These are phyloP conservation scores for Aegilops longissima DNA, from an alignment of 176 grass and related monocot genomes.

Conservation along the genomic window DNA sequence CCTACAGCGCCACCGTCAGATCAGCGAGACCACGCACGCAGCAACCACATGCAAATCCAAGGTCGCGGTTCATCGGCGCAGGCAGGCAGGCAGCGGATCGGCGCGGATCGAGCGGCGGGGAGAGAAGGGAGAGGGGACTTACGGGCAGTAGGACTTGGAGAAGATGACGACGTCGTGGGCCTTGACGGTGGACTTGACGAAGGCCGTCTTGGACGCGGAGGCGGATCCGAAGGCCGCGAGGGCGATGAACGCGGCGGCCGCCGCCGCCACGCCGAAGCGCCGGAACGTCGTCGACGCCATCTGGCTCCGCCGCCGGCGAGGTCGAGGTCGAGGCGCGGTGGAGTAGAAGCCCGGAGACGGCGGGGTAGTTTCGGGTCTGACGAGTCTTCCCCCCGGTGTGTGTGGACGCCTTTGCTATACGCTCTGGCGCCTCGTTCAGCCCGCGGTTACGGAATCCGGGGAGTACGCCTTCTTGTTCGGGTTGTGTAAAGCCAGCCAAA, in stretches of 20 bases:
- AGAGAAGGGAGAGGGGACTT: not conserved
- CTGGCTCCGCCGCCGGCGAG: slow-evolving; percentile 35
- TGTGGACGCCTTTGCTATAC: not conserved
- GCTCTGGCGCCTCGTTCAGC: not conserved
- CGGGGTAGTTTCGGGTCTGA: not conserved
- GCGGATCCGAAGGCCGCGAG: slow-evolving; percentile 49
- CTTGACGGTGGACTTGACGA: slow-evolving; percentile 62
- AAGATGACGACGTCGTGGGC: slow-evolving; percentile 77
- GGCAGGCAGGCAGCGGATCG: not conserved
- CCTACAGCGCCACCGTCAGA: not conserved
- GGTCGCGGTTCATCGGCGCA: not conserved
- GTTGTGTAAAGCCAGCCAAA: too few relatives aligned
- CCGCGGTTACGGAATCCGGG: not conserved
- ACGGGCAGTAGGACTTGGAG: slow-evolving; percentile 84
- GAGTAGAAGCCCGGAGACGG: not conserved
- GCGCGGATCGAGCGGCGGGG: not conserved
- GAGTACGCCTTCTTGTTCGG: too few relatives aligned
- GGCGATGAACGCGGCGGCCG: slow-evolving; percentile 31
- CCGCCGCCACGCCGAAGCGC: slow-evolving; percentile 24
- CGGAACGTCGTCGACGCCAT: slow-evolving; percentile 45
- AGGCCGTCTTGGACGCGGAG: slow-evolving; percentile 43
- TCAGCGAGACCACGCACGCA: not conserved
- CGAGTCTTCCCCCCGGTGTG: not conserved
- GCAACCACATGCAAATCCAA: not conserved
- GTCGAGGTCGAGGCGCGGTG: not conserved